Evolutionary conservation across 352 stramenopile genomes (phyloP).

Genomic region (Pythium guiyangense): DNA sequence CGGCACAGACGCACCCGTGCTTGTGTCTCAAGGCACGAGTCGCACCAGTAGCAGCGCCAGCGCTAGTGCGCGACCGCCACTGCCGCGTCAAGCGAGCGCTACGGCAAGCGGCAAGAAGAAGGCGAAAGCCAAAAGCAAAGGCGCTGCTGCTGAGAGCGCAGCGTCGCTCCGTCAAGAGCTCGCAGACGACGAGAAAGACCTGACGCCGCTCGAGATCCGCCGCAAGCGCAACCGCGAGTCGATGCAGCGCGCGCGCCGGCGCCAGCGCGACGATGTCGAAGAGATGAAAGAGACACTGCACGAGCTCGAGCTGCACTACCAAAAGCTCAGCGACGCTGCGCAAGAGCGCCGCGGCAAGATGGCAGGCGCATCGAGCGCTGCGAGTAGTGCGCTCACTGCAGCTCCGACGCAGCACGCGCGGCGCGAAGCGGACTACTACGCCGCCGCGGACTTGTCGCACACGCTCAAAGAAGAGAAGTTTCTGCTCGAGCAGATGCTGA

Average conservation of each 20-base stretch:
- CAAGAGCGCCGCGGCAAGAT: conserved; percentile 17
- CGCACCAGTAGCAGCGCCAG: not conserved
- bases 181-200: conserved; percentile 24
- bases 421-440: conserved; percentile 41
- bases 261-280: conserved; percentile 43
- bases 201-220: conserved; percentile 42
- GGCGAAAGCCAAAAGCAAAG: not conserved
- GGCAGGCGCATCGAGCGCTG: not conserved
- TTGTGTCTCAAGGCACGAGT: not conserved
- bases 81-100: conserved; percentile 1
- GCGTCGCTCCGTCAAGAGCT: conserved; percentile 2
- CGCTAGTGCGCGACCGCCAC: not conserved
- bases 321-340: conserved; percentile 32
- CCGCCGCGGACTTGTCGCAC: conserved; percentile 46
- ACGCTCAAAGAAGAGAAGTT: conserved; percentile 60
- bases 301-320: conserved; percentile 39
- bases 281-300: conserved; percentile 44
- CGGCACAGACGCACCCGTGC: not conserved
- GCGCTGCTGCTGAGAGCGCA: not conserved
- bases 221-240: conserved; percentile 52
- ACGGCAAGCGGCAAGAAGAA: conserved; percentile 4
- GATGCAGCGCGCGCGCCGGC: conserved; percentile 42
- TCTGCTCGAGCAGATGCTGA: conserved; percentile 33
- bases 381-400: not conserved
- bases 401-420: conserved; percentile 13